phyloP scores from a whole-genome alignment of 2,329 filamentous ascomycete species.

The Geosmithia morbida region DNA sequence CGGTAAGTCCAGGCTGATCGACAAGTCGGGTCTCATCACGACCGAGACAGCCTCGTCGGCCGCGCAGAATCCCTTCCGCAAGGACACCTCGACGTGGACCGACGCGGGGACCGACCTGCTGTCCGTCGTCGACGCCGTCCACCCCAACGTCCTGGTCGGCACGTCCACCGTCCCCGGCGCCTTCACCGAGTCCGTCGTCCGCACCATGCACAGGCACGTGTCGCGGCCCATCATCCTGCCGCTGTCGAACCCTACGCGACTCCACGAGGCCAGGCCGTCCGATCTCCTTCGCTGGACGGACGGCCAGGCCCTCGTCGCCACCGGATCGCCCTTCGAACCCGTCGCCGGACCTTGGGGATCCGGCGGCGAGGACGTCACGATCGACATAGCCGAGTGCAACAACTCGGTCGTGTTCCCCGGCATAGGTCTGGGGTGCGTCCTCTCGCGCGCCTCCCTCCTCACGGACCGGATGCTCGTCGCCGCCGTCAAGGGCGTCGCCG shows the following conservation, averaged over 20 bases:
- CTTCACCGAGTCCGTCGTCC: conserved; percentile 61
- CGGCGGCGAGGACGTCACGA: conserved; percentile 25
- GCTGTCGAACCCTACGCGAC: conserved; percentile 68
- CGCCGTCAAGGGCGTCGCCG: conserved; percentile 59
- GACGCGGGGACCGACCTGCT: conserved; percentile 43
- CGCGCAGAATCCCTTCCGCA: conserved; percentile 55
- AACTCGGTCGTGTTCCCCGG: conserved; percentile 78
- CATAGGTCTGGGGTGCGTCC: conserved; percentile 66
- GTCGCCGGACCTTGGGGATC: conserved; percentile 46
- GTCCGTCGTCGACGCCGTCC: conserved; percentile 52
- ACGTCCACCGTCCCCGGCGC: conserved; percentile 66
- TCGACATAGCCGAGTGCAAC: conserved; percentile 65
- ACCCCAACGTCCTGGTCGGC: conserved; percentile 71
- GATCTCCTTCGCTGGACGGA: conserved; percentile 69
- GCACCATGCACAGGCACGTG: conserved; percentile 61
- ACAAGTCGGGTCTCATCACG: conserved; percentile 66
- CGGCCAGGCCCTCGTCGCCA: conserved; percentile 66
- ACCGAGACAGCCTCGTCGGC: conserved; percentile 46
- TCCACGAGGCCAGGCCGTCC: conserved; percentile 68
- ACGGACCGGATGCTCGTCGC: conserved; percentile 72
- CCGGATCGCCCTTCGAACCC: conserved; percentile 68
- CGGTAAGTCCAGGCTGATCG: conserved; percentile 46
- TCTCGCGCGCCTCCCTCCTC: conserved; percentile 51
- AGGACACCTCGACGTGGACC: conserved; percentile 48
- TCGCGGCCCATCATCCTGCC: conserved; percentile 67